phyloP scores from a whole-genome alignment of 768 basidiomycete species.

The Suillus spraguei region DNA sequence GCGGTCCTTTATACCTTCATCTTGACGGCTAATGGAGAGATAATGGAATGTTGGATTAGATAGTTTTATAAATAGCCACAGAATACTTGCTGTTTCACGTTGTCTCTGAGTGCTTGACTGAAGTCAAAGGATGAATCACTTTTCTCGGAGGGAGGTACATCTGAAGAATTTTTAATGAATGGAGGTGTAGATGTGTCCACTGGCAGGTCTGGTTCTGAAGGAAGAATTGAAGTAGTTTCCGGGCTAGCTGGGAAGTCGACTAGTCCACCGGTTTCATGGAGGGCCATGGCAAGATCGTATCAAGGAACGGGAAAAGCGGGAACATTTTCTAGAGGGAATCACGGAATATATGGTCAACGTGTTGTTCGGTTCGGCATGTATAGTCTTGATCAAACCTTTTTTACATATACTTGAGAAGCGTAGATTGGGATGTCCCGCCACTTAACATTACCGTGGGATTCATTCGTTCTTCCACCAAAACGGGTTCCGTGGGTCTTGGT shows the following conservation, averaged over 20 bases:
- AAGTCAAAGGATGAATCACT: conserved; percentile 31
- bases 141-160: not conserved
- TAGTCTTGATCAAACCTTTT: no score
- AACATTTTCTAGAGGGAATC: no score
- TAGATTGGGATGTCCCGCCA: no score
- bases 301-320: not conserved
- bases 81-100: conserved; percentile 24
- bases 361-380: not conserved
- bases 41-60: not conserved
- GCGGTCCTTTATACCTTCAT: conserved; percentile 51
- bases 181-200: not conserved
- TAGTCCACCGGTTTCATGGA: not conserved
- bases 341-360: not conserved
- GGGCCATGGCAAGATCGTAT: not conserved
- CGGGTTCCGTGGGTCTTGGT: no score
- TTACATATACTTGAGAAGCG: no score
- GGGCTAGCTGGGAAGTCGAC: not conserved
- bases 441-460: no score
- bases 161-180: not conserved
- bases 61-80: not conserved
- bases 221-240: not conserved
- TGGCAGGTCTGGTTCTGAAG: not conserved
- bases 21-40: conserved; percentile 40
- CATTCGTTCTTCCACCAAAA: no score
- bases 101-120: conserved; percentile 25